phyloP scores from a whole-genome alignment of 805 yeast species.

The Clavispora fructus region DNA sequence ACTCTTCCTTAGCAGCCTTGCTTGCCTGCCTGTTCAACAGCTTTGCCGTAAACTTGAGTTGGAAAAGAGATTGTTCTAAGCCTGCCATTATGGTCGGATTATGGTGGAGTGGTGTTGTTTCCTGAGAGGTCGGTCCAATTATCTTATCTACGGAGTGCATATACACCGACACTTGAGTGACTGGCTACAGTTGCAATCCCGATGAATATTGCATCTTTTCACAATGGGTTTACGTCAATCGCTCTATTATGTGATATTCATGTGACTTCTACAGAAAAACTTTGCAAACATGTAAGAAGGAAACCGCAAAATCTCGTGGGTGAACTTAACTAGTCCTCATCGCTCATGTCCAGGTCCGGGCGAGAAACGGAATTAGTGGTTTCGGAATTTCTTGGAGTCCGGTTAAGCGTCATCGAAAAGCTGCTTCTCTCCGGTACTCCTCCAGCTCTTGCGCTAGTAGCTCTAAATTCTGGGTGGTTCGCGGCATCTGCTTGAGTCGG shows the following conservation, averaged over 20 bases:
- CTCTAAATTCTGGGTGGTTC: not conserved
- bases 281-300: too few relatives aligned
- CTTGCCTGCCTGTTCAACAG: slow-evolving; percentile 86
- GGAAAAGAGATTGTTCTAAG: slow-evolving; percentile 25
- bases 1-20: slow-evolving; percentile 87
- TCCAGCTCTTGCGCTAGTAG: not conserved
- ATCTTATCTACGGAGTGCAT: not conserved
- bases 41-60: slow-evolving; percentile 75
- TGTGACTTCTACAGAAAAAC: too few relatives aligned
- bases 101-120: not conserved
- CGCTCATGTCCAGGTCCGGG: not conserved
- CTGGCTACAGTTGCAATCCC: not conserved
- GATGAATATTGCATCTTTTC: too few relatives aligned
- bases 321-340: not conserved
- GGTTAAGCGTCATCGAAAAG: not conserved
- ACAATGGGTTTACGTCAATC: too few relatives aligned
- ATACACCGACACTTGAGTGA: not conserved
- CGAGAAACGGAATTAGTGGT: not conserved
- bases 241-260: not conserved
- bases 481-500: not conserved
- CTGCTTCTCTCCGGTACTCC: not conserved
- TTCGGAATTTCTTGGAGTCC: not conserved
- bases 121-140: not conserved
- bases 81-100: slow-evolving; percentile 19
- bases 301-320: too few relatives aligned